Base-by-base conservation (phyloP, 1,139 yeast genomes). In the Yamadazyma kanchanaburiensis region DNA sequence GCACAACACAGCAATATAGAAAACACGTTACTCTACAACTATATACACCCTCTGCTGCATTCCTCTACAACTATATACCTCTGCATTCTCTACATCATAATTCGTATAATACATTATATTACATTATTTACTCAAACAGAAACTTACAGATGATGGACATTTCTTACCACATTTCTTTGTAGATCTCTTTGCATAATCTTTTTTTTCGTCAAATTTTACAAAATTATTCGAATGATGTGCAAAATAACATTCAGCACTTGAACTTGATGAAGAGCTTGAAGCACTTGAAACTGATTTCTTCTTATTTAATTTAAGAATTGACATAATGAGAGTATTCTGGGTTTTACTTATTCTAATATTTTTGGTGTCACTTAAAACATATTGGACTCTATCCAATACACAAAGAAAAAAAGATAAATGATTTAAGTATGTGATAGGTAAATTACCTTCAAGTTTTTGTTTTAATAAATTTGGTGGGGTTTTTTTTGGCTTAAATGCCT, bases 161-260 rank as follows among this genome's bases (percentile, higher is more conserved):
- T 49, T 43, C 29, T 48, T 48, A 20, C 39, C 38, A 21, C 39
- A 30, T 15, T 30, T 31, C 27, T 39, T 39, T 26, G 46, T 43
- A 48, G 72, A 67, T 38, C 74, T 55, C 39, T 60, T 61, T 17
- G 48, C 57, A 42, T 67, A 67, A 46, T 67, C 74, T 46, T 66
- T 61, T 55, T 64, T 64, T 39, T 64, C 71, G 41, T 64, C 71
- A 46, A 64, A 64, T 27, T 41, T 43, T 9, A 38, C 33, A 31
- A 43, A 43, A 25, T 36, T 42, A 24, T 40, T 42, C 3, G 39
- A 34, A 35, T 43, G 46, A 11, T 37, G 37, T 12, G 28, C 26
- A 27, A 19, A 31, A 13, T 31, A 33, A 22, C 30, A 20, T 25
- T 30, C 34, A 8, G 26, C 25, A 22, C 34, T 31, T 11, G 45